Evolutionary conservation across 257 asterid species (phyloP).

Genomic region (Ocimum tenuiflorum): DNA sequence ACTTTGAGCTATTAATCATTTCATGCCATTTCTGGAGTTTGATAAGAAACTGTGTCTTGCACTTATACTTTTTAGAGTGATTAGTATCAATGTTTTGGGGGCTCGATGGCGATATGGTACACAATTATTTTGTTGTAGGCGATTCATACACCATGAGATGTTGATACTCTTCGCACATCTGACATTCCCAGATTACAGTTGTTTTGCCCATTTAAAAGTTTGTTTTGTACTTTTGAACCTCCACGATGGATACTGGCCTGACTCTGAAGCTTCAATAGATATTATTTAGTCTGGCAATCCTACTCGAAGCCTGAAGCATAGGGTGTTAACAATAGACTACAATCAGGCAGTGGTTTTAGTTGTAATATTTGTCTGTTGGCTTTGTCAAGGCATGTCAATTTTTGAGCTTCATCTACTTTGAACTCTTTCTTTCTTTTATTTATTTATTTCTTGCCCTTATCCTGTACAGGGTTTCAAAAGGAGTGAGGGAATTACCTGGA

Average conservation of each 20-base stretch:
- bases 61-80: not conserved
- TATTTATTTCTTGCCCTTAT: not conserved
- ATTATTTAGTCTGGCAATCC: not conserved
- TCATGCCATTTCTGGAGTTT: not conserved
- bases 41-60: not conserved
- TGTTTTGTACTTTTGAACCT: not conserved
- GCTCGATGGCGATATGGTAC: not conserved
- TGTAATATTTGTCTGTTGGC: not conserved
- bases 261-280: not conserved
- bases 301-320: not conserved
- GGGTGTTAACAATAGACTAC: not conserved
- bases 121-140: not conserved
- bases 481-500: slow-evolving; percentile 69
- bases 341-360: not conserved
- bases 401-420: not conserved
- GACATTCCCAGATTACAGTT: not conserved
- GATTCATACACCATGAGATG: not conserved
- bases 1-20: not conserved
- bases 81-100: too few relatives aligned
- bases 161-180: not conserved
- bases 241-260: not conserved
- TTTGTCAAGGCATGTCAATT: not conserved
- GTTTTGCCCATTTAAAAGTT: not conserved
- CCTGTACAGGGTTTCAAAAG: slow-evolving; percentile 51
- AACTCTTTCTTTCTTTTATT: not conserved